Evolutionary conservation across 352 stramenopile genomes (phyloP).

Genomic region (Phytophthora podocarpi): DNA sequence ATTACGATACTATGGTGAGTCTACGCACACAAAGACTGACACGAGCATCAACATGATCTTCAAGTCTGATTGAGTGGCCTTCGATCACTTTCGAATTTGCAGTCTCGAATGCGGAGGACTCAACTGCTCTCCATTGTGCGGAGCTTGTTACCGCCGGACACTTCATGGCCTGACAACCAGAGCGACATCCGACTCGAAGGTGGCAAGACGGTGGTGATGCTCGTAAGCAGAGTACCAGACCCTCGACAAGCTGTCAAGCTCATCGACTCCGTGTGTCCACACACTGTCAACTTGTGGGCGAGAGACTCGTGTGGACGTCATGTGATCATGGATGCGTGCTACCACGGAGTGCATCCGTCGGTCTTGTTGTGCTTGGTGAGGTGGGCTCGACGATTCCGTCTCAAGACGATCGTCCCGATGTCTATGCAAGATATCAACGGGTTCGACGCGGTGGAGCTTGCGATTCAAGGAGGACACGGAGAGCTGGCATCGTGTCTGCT

Average conservation of each 20-base stretch:
- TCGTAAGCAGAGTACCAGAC: neutral
- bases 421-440: slow-evolving; percentile 1
- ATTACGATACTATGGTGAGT: neutral
- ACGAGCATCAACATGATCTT: slow-evolving; percentile 1
- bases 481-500: slow-evolving; percentile 8
- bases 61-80: neutral
- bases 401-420: slow-evolving; percentile 14
- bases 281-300: slow-evolving; percentile 9
- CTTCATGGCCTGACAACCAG: neutral
- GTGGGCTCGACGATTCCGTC: slow-evolving; percentile 1
- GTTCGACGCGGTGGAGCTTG: slow-evolving; percentile 7
- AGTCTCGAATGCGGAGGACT: slow-evolving; percentile 2
- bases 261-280: slow-evolving; percentile 10
- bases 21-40: neutral
- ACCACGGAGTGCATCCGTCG: slow-evolving; percentile 5
- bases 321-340: slow-evolving; percentile 18
- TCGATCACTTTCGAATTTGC: neutral
- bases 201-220: slow-evolving; percentile 20
- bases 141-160: neutral
- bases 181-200: slow-evolving; percentile 1
- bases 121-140: neutral
- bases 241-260: slow-evolving; percentile 16
- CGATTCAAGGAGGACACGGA: slow-evolving; percentile 3
- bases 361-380: slow-evolving; percentile 14
- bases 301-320: slow-evolving; percentile 1